Base-by-base conservation (phyloP, 2,329 filamentous ascomycete genomes). In the Colletotrichum plurivorum region DNA sequence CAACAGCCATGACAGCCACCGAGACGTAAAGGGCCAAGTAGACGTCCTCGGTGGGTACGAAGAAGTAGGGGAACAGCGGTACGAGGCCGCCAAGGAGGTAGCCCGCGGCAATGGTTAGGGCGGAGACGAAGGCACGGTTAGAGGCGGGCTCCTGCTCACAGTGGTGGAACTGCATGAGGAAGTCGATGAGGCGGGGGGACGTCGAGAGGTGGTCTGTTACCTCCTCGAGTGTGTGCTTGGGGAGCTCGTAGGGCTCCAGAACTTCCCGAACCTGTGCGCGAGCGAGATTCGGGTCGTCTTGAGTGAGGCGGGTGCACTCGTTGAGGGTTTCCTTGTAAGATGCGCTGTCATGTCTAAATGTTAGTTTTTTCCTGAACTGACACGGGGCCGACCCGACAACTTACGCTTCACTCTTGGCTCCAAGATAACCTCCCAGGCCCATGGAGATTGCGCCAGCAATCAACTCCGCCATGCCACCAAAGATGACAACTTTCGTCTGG, bases 361-460 rank as follows among this genome's bases (percentile, higher is more conserved):
- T 63, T 39, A 68, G 59, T 22, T 16, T n/a, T 20, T n/a, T 16
- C 5, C 6, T 10, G 45, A 20, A 12, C 5, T 18, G 39, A 48
- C 16, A 22, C 31, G 20, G 27, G 27, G 13, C 46, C 16, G 2
- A 22, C 31, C 27, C 15, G 41, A 16, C 12, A 8, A 64, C 72
- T 51, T 66, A 73, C 72, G 62, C 70, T 75, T 91, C 88, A 0
- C 88, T 89, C 49, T 84, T 82, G 31, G 90, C 90, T 9, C 91
- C 92, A 2, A 94, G 84, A 76, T 92, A 94, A 7, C 90, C 92
- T 25, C 92, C 92, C 6, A 94, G 83, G 1, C 92, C 92, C 93
- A 94, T 94, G 62, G 88, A 92, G 73, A 94, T 93, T 73, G 90
- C 89, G 18, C 93, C 92, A 0, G 91, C 90, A 76, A 93, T 92